phyloP scores from a whole-genome alignment of 345 rosid genomes.

The Corchorus capsularis region DNA sequence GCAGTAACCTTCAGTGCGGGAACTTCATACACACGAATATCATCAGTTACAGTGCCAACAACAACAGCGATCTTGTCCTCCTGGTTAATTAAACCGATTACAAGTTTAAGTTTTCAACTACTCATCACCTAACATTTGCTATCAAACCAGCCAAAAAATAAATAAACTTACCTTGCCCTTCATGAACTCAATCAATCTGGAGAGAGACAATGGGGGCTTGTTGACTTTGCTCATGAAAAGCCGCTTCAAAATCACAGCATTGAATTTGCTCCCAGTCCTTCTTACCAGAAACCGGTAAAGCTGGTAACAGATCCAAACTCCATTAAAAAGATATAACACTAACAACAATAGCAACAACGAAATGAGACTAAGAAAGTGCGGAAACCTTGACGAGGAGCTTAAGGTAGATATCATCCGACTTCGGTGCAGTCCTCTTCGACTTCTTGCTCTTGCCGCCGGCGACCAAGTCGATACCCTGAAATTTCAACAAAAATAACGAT shows the following conservation, averaged over 20 bases:
- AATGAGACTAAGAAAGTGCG: not conserved
- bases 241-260: constrained; percentile 73
- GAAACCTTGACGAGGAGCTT: constrained; percentile 82
- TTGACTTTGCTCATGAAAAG: constrained; percentile 75
- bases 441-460: constrained; percentile 83
- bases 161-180: constrained; percentile 51
- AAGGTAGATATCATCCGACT: constrained; percentile 71
- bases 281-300: constrained; percentile 71
- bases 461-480: constrained; percentile 70
- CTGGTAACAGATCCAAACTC: constrained; percentile 31
- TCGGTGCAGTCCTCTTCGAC: constrained; percentile 69
- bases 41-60: constrained; percentile 86
- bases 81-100: constrained; percentile 28
- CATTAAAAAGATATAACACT: not conserved
- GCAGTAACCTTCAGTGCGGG: constrained; percentile 83
- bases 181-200: constrained; percentile 52
- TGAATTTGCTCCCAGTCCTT: constrained; percentile 73
- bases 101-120: not conserved
- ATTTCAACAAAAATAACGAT: not conserved
- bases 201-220: constrained; percentile 68
- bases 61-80: constrained; percentile 79
- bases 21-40: constrained; percentile 75
- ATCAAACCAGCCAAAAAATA: not conserved
- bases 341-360: not conserved
- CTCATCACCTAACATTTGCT: not conserved